Percentiles rank a stretch among this genome's conserved stretches.
Conservation (phyloP, 225 moss, liverwort and hornwort genomes). For the Physcomitrellopsis africana region DNA sequence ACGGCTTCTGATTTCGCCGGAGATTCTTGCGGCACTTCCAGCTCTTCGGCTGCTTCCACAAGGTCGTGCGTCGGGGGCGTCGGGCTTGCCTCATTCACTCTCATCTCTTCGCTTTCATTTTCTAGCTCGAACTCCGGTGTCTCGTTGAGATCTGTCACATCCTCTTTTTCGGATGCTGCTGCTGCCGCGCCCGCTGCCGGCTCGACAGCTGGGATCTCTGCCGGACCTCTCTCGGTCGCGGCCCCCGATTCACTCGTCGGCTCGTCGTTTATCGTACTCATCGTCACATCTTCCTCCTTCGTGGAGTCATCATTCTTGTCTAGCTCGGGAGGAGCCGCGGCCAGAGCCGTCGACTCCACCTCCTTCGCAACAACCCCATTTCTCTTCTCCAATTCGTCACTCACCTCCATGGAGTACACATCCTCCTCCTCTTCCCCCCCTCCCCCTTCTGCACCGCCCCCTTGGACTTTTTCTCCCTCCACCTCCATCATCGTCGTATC, state of each 20-base stretch:
- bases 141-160: constrained; percentile 38
- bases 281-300: constrained; percentile 29
- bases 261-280: constrained; percentile 16
- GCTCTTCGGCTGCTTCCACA: constrained; percentile 16
- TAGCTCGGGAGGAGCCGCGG: constrained; percentile 9
- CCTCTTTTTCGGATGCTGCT: constrained; percentile 29
- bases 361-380: neutral
- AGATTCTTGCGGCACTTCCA: constrained; percentile 21
- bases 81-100: constrained; percentile 25
- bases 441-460: neutral
- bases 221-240: constrained; percentile 8
- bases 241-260: constrained; percentile 26
- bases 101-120: constrained; percentile 23
- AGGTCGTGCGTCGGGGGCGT: constrained; percentile 14
- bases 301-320: constrained; percentile 25
- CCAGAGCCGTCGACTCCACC: neutral
- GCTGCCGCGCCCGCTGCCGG: neutral
- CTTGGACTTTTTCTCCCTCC: neutral
- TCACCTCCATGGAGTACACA: constrained; percentile 42
- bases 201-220: constrained; percentile 24
- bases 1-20: constrained; percentile 15
- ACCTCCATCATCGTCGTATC: no score
- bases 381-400: constrained; percentile 33
- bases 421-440: constrained; percentile 38
- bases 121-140: constrained; percentile 30